Evolutionary conservation across 306 rosid genomes (phyloP), one percentile per base, ranked within the genome.

Genomic region (Cucurbita maxima): DNA sequence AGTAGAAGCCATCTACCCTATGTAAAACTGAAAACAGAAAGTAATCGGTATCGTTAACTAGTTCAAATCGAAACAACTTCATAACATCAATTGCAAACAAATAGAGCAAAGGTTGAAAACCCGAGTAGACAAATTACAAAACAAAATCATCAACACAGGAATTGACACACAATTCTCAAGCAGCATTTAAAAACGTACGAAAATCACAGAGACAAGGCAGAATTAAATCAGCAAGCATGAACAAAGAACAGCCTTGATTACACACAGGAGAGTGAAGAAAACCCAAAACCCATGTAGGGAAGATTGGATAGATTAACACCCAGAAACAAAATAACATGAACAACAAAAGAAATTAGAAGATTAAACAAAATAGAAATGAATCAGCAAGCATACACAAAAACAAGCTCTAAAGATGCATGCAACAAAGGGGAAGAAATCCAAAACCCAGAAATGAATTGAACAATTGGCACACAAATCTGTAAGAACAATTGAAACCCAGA

Each of bases 1-100:
- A 9, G 97, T 75, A 13, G 96, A 87, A 0, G 96, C 96, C 99
- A 95, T 95, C 79, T 71, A 75, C 62, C 53, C 77, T 25, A 34
- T 59, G 10, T 8, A 8, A 13, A 56, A 57, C 77, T 43, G 77
- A 5, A 5, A 40, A 60, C 54, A 77, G 3, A 40, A 52, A 45
- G 58, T 19, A 72, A 4, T 60, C 40, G 3, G 0, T 10, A 20
- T 18, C 40, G 9, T 19, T 43, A 9, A 67, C 16, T 8, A 36
- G 34, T 37, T 34, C 11, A 68, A 67, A 22, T 20, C 9, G 16
- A n/a, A 5, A 64, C 18, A 19, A 66, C 36, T 44, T 19, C 55
- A 18, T 6, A 44, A 8, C 22, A 15, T 25, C 16, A 16, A 70
- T 30, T 13, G 7, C 8, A 45, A 68, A 7, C 41, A 44, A 67